Percentiles rank a stretch among this genome's conserved stretches.
Evolutionary conservation across 2,329 filamentous ascomycete species (phyloP).

Genomic region (Pseudocercospora crystallina): DNA sequence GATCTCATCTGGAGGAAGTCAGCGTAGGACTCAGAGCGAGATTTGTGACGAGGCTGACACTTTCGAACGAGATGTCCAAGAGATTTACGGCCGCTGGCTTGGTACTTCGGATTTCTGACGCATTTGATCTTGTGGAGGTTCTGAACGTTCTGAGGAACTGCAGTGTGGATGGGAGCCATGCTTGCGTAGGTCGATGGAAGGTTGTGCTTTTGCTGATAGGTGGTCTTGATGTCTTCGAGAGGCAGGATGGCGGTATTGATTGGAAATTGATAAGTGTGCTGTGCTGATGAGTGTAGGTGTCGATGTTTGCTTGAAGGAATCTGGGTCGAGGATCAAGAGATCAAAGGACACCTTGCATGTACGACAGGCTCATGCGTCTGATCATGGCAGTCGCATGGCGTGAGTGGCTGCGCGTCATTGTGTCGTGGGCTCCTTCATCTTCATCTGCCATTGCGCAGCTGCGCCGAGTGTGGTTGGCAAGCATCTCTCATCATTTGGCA

Average conservation of each 20-base stretch:
- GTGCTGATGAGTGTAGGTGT: too few relatives aligned
- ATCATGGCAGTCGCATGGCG: too few relatives aligned
- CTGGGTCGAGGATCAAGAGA: too few relatives aligned
- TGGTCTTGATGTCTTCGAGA: constrained; percentile 22
- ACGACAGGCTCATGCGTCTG: too few relatives aligned
- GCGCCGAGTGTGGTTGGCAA: too few relatives aligned
- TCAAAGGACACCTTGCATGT: too few relatives aligned
- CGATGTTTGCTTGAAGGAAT: too few relatives aligned
- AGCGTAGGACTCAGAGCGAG: neutral
- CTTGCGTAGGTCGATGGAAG: constrained; percentile 22
- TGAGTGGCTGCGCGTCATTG: too few relatives aligned
- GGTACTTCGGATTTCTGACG: constrained; percentile 29
- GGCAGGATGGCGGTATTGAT: constrained; percentile 6
- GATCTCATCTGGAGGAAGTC: constrained; percentile 16
- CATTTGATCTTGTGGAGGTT: constrained; percentile 28
- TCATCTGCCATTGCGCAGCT: too few relatives aligned
- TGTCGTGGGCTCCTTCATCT: too few relatives aligned
- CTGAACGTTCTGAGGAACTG: neutral
- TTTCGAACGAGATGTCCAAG: constrained; percentile 27
- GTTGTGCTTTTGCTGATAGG: constrained; percentile 23
- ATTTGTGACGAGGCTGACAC: constrained; percentile 12
- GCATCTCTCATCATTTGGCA: too few relatives aligned
- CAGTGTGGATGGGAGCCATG: constrained; percentile 3
- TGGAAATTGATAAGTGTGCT: too few relatives aligned
- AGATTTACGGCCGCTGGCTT: constrained; percentile 21